Conservation (phyloP, 305 asterid genomes). For the Solanum aculeatissimum region DNA sequence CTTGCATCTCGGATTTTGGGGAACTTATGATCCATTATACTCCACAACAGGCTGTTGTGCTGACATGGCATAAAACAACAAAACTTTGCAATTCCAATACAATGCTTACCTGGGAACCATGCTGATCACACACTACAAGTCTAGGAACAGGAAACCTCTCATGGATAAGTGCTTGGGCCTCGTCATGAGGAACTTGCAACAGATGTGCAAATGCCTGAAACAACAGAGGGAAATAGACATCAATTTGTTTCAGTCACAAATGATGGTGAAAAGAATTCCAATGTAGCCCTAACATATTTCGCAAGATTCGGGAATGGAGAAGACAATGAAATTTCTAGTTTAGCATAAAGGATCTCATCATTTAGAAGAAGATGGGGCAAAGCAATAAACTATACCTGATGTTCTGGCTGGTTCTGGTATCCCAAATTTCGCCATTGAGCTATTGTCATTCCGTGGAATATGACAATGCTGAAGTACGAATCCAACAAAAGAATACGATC, state of each 20-base stretch:
- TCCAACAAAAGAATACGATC: constrained; percentile 94
- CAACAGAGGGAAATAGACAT: background rate
- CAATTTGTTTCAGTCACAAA: background rate
- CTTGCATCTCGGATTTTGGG: background rate
- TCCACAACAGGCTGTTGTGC: background rate
- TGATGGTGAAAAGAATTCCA: background rate
- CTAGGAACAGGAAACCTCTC: constrained; percentile 97
- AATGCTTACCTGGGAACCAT: constrained; percentile 89
- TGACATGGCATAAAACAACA: background rate
- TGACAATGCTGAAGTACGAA: constrained; percentile 88
- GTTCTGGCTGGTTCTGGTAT: constrained; percentile 91
- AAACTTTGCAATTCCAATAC: background rate
- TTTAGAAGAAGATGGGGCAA: background rate
- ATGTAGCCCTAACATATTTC: background rate
- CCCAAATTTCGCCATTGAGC: constrained; percentile 99
- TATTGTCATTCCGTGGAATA: constrained; percentile 96
- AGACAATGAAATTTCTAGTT: background rate
- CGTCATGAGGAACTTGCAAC: constrained; percentile 89
- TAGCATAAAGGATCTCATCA: background rate
- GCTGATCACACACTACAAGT: constrained; percentile 97
- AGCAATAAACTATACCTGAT: constrained; percentile 30
- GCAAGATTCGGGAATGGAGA: background rate
- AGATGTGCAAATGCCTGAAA: constrained; percentile 74
- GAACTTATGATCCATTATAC: background rate
- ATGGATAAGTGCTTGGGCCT: constrained; percentile 64